Percentiles rank a stretch among this genome's conserved stretches.
Evolutionary conservation across 345 rosid genomes (phyloP).

Genomic region (Acer campestre): DNA sequence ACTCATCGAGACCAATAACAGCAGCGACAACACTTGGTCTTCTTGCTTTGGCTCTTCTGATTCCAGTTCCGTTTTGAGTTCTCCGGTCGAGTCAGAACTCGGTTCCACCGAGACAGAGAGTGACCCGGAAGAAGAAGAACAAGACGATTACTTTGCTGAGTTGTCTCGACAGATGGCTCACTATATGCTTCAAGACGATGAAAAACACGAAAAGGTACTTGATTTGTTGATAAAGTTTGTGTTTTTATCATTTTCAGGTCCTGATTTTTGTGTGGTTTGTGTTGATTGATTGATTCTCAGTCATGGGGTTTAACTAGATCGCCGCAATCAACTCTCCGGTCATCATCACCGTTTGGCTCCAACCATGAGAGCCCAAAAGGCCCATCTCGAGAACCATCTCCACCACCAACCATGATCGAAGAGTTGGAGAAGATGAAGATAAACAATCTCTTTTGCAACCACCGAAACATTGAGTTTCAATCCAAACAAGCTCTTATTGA

Average conservation of each 20-base stretch:
- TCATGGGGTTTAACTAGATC: slow-evolving; percentile 37
- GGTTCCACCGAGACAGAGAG: slow-evolving; percentile 35
- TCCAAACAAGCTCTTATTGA: slow-evolving; percentile 61
- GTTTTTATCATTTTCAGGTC: neutral
- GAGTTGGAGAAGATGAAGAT: slow-evolving; percentile 39
- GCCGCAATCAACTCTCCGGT: slow-evolving; percentile 48
- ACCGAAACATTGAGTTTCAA: slow-evolving; percentile 26
- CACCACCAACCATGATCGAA: slow-evolving; percentile 32
- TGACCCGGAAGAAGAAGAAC: slow-evolving; percentile 59
- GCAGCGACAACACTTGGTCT: slow-evolving; percentile 15
- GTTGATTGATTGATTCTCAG: slow-evolving; percentile 23
- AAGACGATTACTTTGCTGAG: slow-evolving; percentile 54
- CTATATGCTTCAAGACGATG: slow-evolving; percentile 62
- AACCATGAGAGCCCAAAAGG: slow-evolving; percentile 35
- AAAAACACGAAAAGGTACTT: slow-evolving; percentile 30
- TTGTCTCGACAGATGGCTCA: slow-evolving; percentile 85
- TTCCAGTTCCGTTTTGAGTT: slow-evolving; percentile 27
- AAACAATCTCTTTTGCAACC: slow-evolving; percentile 8
- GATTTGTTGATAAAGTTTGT: neutral
- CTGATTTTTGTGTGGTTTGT: slow-evolving; percentile 11
- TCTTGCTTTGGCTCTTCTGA: slow-evolving; percentile 29
- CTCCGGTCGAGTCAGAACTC: slow-evolving; percentile 33
- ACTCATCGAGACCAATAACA: neutral
- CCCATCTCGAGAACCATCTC: slow-evolving; percentile 41
- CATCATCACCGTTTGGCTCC: slow-evolving; percentile 40